phyloP scores from a whole-genome alignment of 306 rosid species.

The Quercus variabilis region DNA sequence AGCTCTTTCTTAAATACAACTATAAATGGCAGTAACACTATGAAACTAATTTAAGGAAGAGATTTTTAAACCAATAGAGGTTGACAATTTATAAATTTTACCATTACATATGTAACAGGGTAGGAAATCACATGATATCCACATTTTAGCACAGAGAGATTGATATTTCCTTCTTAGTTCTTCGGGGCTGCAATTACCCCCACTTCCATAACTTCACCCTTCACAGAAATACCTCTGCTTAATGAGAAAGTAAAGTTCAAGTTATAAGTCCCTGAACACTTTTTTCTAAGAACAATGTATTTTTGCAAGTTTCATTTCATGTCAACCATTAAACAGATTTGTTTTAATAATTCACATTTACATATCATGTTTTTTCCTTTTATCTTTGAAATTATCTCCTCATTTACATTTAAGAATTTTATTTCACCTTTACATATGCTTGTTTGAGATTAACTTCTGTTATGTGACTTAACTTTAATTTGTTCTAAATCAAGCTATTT shows the following conservation, averaged over 20 bases:
- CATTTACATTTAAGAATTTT: too few relatives aligned
- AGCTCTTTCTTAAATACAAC: too few relatives aligned
- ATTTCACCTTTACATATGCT: neutral
- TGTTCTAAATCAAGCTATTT: neutral
- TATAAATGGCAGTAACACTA: too few relatives aligned
- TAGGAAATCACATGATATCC: constrained; percentile 39
- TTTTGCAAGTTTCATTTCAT: neutral
- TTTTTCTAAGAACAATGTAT: neutral
- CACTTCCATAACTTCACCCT: constrained; percentile 70
- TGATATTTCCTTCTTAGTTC: constrained; percentile 62
- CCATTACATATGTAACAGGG: neutral
- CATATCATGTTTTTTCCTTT: neutral
- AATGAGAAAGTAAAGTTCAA: constrained; percentile 10
- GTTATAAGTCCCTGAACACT: neutral
- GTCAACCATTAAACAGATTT: neutral
- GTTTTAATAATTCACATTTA: neutral
- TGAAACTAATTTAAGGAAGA: too few relatives aligned
- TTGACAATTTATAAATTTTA: too few relatives aligned
- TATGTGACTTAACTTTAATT: neutral
- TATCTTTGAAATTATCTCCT: neutral
- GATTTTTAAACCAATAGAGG: too few relatives aligned
- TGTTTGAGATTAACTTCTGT: neutral
- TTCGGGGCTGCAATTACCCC: constrained; percentile 52
- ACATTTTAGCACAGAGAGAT: constrained; percentile 48
- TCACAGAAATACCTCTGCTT: constrained; percentile 27